Evolutionary conservation across 2,329 filamentous ascomycete genomes (phyloP), one percentile per base, ranked within the genome.

Genomic region (Fusarium xyrophilum): DNA sequence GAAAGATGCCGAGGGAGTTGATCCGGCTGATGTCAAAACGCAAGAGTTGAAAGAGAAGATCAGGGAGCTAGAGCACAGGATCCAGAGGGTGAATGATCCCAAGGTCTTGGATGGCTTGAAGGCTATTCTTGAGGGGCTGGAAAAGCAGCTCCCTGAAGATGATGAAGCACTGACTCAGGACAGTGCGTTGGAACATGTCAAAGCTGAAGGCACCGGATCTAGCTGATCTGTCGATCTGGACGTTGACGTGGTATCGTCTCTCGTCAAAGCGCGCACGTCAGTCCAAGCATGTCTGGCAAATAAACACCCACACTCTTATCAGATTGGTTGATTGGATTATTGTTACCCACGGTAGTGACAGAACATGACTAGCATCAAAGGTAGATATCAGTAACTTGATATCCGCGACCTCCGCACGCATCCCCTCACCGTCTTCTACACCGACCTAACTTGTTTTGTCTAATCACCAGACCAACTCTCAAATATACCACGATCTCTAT

Each of bases 1-100:
- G 2, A 40, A 38, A 0, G 56, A 69, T 13, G 28, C 48, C 28
- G 13, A 30, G 30, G 27, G 13, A 2, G 13, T 14, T 27, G 60
- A 65, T 5, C 40, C 28, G 0, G 63, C 57, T 27, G 61, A 61
- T 11, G 13, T 38, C 3, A 63, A 65, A 14, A 48, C 33, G 1
- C 25, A 46, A 32, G 72, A 71, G 15, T 14, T 74, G 5, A 39
- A 61, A 6, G 38, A 8, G 0, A 73, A 65, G 48, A 73, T 74
- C 28, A 27, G 36, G 6, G 70, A 74, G 21, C 33, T 74, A 28
- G 60, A 74, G 33, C 11, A 48, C 5, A 60, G 71, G 2, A 67
- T 74, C 3, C 46, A 59, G 32, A 39, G 25, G 7, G 30, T 60
- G 5, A 11, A 19, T 7, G 68, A 73, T 13, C 65, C 59, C 0